phyloP scores from a whole-genome alignment of 495 filamentous ascomycete species.

The Xylaria curta region DNA sequence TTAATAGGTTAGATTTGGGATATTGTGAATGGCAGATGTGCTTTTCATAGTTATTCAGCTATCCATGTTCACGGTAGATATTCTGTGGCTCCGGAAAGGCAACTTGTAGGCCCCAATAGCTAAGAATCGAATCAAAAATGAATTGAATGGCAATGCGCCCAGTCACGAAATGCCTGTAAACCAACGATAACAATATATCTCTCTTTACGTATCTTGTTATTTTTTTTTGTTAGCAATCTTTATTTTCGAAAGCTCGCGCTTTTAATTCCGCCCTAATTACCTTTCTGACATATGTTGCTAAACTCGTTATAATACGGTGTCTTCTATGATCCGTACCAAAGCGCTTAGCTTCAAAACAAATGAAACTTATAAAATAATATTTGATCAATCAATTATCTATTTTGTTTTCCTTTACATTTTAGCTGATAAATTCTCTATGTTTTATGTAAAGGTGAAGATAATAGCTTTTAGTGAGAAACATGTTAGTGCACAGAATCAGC shows the following conservation, averaged over 20 bases:
- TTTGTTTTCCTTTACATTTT: too few species aligned
- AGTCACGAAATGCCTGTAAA: too few species aligned
- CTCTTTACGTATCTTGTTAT: not conserved
- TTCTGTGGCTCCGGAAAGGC: not conserved
- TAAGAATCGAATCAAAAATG: not conserved
- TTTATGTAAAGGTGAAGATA: too few species aligned
- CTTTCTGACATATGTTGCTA: slow-evolving; percentile 46
- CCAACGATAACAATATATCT: not conserved
- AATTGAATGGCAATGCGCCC: too few species aligned
- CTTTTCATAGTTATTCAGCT: not conserved
- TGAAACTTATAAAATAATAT: too few species aligned
- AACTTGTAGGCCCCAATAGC: not conserved
- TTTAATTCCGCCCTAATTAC: slow-evolving; percentile 39
- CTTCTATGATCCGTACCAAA: slow-evolving; percentile 25
- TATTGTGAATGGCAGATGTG: not conserved
- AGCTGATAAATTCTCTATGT: too few species aligned
- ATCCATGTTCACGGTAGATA: not conserved
- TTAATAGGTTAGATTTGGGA: not conserved
- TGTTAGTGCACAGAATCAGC: too few species aligned
- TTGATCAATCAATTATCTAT: too few species aligned
- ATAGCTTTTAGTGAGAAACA: too few species aligned
- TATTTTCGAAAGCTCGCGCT: slow-evolving; percentile 50
- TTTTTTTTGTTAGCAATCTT: not conserved
- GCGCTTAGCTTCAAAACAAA: too few species aligned
- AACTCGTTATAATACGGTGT: slow-evolving; percentile 45